These are phyloP conservation scores for Sclerotinia minor DNA, from an alignment of 2,329 filamentous ascomycete species.

Conservation along the genomic window DNA sequence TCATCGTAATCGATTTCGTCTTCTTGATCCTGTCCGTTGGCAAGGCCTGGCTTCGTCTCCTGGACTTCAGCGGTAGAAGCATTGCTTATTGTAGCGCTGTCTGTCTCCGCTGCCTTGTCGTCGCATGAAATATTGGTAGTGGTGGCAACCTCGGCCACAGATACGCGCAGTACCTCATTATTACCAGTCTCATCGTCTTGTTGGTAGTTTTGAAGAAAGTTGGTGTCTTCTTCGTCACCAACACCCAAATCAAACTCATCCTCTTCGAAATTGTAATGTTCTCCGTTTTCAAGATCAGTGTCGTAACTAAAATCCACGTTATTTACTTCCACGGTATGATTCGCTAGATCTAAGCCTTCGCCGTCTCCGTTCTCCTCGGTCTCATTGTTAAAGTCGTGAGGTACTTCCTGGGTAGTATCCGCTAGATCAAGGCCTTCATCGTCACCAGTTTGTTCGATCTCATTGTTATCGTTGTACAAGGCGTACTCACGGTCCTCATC, in stretches of 20 bases:
- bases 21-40: conserved; percentile 32
- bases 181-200: not conserved
- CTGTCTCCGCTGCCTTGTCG: conserved; percentile 35
- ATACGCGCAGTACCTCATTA: not conserved
- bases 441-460: conserved; percentile 41
- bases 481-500: conserved; percentile 20
- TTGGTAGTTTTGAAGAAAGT: conserved; percentile 5
- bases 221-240: conserved; percentile 26
- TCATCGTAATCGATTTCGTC: conserved; percentile 41
- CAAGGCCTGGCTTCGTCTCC: conserved; percentile 40
- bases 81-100: conserved; percentile 41
- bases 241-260: conserved; percentile 25
- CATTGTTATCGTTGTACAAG: conserved; percentile 36
- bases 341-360: conserved; percentile 6
- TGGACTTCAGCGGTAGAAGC: conserved; percentile 17
- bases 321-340: not conserved
- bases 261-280: conserved; percentile 1
- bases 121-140: not conserved
- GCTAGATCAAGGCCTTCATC: conserved; percentile 4
- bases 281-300: conserved; percentile 3
- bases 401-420: not conserved
- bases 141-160: conserved; percentile 1
- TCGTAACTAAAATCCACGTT: conserved; percentile 19
- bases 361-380: conserved; percentile 39
- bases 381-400: conserved; percentile 40